These are phyloP conservation scores for Aspergillus chevalieri DNA, from an alignment of 2,329 filamentous ascomycete species.

Conservation along the genomic window DNA sequence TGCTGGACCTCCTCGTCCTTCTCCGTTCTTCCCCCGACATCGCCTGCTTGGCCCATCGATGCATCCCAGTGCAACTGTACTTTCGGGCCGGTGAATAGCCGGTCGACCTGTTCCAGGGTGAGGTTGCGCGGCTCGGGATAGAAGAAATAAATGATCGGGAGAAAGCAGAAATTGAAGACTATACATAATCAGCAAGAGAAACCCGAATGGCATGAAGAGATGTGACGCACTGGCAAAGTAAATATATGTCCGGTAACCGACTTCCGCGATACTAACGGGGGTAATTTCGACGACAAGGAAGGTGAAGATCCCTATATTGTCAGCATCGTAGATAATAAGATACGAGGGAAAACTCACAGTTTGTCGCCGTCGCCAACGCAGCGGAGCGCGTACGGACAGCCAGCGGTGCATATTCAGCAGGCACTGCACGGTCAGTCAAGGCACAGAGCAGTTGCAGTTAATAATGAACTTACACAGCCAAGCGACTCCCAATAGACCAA, in stretches of 20 bases:
- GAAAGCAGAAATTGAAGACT: constrained; percentile 45
- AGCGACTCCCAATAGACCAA: constrained; percentile 42
- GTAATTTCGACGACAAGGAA: constrained; percentile 44
- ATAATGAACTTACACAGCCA: constrained; percentile 27
- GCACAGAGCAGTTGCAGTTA: constrained; percentile 11
- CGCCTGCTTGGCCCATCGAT: constrained; percentile 20
- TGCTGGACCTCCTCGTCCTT: constrained; percentile 15
- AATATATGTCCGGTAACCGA: constrained; percentile 40
- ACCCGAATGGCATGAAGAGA: too few relatives aligned
- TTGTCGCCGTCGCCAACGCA: constrained; percentile 46
- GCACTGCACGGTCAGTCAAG: constrained; percentile 22
- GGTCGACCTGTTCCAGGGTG: constrained; percentile 31
- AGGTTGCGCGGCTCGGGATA: constrained; percentile 31
- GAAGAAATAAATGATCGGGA: constrained; percentile 44
- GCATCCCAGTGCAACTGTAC: constrained; percentile 25
- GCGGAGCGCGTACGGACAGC: constrained; percentile 46
- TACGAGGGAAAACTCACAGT: constrained; percentile 26
- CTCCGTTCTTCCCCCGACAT: constrained; percentile 14
- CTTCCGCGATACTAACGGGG: constrained; percentile 36
- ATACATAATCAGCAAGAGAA: neutral
- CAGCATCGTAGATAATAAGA: neutral
- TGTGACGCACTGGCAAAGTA: constrained; percentile 30
- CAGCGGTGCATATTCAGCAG: constrained; percentile 43
- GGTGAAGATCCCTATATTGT: constrained; percentile 34
- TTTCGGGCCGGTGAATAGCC: constrained; percentile 29